Percentiles rank a stretch among this genome's conserved stretches.
Conservation (phyloP, 495 filamentous ascomycete species). For the Usnea hakonensis region DNA sequence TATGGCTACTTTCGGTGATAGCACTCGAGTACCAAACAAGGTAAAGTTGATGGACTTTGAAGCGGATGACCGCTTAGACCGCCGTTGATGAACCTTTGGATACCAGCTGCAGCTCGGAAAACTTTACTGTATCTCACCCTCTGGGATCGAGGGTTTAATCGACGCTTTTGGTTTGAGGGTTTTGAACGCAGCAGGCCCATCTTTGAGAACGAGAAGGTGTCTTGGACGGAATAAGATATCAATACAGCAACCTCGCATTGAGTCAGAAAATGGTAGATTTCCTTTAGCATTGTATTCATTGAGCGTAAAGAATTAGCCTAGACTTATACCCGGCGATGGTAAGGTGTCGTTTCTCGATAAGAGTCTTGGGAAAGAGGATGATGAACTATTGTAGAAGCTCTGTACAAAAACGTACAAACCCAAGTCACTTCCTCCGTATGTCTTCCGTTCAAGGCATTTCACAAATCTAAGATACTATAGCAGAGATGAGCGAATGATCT, state of each 20-base stretch:
- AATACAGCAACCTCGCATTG: neutral
- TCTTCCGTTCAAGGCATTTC: neutral
- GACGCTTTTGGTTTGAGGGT: no score
- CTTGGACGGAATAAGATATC: neutral
- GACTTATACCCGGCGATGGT: neutral
- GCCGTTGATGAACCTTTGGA: neutral
- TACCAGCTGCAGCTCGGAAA: neutral
- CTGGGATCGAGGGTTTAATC: neutral
- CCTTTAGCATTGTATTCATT: neutral
- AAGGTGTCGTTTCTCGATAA: neutral
- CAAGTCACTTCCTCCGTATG: neutral
- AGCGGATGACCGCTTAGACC: neutral
- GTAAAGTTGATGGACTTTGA: neutral
- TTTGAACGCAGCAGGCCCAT: neutral
- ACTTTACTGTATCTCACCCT: neutral
- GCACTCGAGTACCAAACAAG: neutral
- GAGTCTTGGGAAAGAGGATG: neutral
- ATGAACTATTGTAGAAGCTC: neutral
- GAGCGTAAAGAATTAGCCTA: neutral
- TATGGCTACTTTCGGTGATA: neutral
- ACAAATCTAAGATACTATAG: neutral
- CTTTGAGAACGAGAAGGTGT: neutral
- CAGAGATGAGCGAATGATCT: neutral
- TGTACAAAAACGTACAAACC: neutral
- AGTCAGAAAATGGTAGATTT: neutral